A percentile compares a stretch with the other conserved stretches of the same genome.
Evolutionary conservation across 179 eudicot genomes (phyloP).

Genomic region (Corrigiola litoralis): DNA sequence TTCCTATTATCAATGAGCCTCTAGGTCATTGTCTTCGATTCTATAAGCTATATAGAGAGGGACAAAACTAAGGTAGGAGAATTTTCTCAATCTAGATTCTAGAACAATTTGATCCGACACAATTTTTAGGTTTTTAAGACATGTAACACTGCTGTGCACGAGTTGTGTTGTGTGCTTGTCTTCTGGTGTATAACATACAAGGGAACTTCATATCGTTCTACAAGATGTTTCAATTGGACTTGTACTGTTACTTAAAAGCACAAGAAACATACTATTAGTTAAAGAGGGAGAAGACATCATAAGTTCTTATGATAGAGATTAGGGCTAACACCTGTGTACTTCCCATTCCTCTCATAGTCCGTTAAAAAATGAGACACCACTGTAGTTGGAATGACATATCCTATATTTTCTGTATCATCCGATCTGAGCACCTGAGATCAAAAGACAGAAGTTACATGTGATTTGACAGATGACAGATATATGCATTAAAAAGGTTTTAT

Average conservation of each 20-base stretch:
- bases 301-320: neutral
- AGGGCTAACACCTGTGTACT: slow-evolving; percentile 68
- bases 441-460: neutral
- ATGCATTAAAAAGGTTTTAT: neutral
- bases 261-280: neutral
- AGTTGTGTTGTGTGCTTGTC: neutral
- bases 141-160: no score
- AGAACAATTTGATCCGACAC: no score
- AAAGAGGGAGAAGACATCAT: neutral
- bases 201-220: neutral
- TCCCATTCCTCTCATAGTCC: slow-evolving; percentile 88
- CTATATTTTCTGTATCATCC: slow-evolving; percentile 91
- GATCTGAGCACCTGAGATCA: slow-evolving; percentile 79
- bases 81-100: no score
- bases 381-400: slow-evolving; percentile 90
- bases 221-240: neutral
- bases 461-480: neutral
- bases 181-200: neutral
- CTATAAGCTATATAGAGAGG: no score
- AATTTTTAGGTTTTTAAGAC: no score
- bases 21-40: no score
- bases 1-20: no score
- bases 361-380: slow-evolving; percentile 91
- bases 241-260: slow-evolving; percentile 1
- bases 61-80: no score